A percentile compares a stretch with the other conserved stretches of the same genome.
These are phyloP conservation scores for Fusarium cyanostomum DNA, from an alignment of 2,329 filamentous ascomycete genomes.

Conservation along the genomic window DNA sequence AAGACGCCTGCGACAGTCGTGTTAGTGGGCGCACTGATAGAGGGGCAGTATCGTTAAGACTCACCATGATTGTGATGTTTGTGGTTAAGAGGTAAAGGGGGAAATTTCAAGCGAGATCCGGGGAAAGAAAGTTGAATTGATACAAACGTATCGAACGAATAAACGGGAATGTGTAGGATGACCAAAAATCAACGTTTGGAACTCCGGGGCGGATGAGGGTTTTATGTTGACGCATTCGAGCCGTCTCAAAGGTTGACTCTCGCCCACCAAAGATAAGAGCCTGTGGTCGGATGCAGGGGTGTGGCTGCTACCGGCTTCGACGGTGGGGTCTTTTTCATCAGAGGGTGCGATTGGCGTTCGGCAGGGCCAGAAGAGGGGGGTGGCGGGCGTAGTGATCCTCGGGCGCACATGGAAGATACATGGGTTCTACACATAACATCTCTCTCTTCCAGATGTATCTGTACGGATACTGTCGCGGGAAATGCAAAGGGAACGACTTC, in stretches of 20 bases:
- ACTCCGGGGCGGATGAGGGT: slow-evolving; percentile 39
- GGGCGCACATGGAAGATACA: slow-evolving; percentile 26
- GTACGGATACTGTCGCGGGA: not conserved
- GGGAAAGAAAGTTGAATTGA: slow-evolving; percentile 19
- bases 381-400: slow-evolving; percentile 20
- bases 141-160: slow-evolving; percentile 34
- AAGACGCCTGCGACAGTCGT: slow-evolving; percentile 20
- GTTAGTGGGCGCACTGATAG: slow-evolving; percentile 28
- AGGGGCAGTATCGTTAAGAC: slow-evolving; percentile 16
- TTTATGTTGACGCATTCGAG: slow-evolving; percentile 42
- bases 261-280: slow-evolving; percentile 41
- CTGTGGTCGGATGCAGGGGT: slow-evolving; percentile 44
- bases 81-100: not conserved
- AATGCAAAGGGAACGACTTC: not conserved
- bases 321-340: slow-evolving; percentile 22
- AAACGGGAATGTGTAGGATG: slow-evolving; percentile 39
- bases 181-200: slow-evolving; percentile 20
- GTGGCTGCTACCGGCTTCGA: slow-evolving; percentile 41
- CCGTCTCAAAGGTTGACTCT: slow-evolving; percentile 30
- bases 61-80: slow-evolving; percentile 33
- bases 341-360: slow-evolving; percentile 31
- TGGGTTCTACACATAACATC: slow-evolving; percentile 17
- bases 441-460: not conserved
- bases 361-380: slow-evolving; percentile 17
- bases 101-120: slow-evolving; percentile 2